These are phyloP conservation scores for Hypsizygus marmoreus DNA, from an alignment of 768 basidiomycete genomes.

Conservation along the genomic window DNA sequence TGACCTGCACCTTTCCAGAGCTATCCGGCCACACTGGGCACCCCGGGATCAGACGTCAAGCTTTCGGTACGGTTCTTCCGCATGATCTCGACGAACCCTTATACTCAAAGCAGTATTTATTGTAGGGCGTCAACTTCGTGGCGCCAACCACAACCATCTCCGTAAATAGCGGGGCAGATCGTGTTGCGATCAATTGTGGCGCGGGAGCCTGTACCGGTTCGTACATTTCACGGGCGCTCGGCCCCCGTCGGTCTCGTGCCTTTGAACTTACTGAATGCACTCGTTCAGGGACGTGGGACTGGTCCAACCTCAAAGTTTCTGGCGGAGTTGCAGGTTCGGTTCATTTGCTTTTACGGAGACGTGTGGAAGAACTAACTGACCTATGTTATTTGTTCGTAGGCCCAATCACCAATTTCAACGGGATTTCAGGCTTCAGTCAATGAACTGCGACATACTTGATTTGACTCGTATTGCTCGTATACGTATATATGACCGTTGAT, in stretches of 20 bases:
- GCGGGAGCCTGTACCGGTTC: slow-evolving; percentile 48
- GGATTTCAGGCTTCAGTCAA: slow-evolving; percentile 32
- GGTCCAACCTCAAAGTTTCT: slow-evolving; percentile 42
- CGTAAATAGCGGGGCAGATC: slow-evolving; percentile 43
- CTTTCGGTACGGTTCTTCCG: slow-evolving; percentile 48
- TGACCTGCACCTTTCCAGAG: slow-evolving; percentile 37
- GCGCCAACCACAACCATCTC: slow-evolving; percentile 40
- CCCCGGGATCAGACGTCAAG: slow-evolving; percentile 56
- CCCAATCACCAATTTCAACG: slow-evolving; percentile 35
- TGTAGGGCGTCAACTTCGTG: slow-evolving; percentile 52
- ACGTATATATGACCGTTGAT: no score
- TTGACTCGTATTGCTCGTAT: no score
- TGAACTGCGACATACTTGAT: slow-evolving; percentile 3
- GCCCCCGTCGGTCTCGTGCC: not conserved
- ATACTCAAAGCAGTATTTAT: not conserved
- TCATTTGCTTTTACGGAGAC: not conserved
- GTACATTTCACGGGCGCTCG: slow-evolving; percentile 4
- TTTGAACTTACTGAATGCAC: not conserved
- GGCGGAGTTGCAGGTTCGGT: slow-evolving; percentile 43
- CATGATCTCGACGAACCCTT: not conserved
- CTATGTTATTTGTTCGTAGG: slow-evolving; percentile 26
- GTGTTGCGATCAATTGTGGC: slow-evolving; percentile 61
- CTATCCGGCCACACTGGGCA: slow-evolving; percentile 54
- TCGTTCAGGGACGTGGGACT: slow-evolving; percentile 51
- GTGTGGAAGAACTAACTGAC: not conserved